These are phyloP conservation scores for Naganishia vaughanmartiniae DNA, from an alignment of 768 basidiomycete species.

Conservation along the genomic window DNA sequence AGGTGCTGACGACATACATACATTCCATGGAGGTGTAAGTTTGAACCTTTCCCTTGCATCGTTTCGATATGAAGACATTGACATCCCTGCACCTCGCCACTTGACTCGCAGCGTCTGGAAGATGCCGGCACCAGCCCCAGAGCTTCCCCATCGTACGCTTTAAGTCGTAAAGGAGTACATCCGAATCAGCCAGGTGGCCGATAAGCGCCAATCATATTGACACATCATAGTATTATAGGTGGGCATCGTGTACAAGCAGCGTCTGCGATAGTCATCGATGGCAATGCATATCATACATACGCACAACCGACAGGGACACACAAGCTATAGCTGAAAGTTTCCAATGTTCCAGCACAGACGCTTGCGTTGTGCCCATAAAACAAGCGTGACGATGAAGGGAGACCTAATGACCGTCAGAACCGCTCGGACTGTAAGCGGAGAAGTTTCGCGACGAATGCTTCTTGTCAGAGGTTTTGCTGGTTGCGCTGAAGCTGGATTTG, in stretches of 20 bases:
- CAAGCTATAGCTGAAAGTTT: too few relatives aligned
- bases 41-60: not conserved
- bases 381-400: not conserved
- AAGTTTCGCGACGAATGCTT: conserved; percentile 8
- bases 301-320: not conserved
- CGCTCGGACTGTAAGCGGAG: conserved; percentile 20
- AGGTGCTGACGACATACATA: conserved; percentile 48
- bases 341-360: too few relatives aligned
- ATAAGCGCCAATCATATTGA: not conserved
- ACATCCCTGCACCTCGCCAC: too few relatives aligned
- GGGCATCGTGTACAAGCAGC: not conserved
- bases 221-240: not conserved
- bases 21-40: conserved; percentile 46
- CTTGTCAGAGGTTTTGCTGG: conserved; percentile 13
- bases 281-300: not conserved
- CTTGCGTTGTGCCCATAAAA: too few relatives aligned
- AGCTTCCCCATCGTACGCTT: conserved; percentile 29
- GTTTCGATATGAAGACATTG: too few relatives aligned
- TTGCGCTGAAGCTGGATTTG: conserved; percentile 1
- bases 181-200: not conserved
- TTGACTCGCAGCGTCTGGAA: conserved; percentile 16
- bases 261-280: not conserved
- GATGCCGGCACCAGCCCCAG: conserved; percentile 29
- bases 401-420: not conserved
- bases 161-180: conserved; percentile 24